phyloP scores from a whole-genome alignment of 495 filamentous ascomycete species.

The Penicillium goetzii region DNA sequence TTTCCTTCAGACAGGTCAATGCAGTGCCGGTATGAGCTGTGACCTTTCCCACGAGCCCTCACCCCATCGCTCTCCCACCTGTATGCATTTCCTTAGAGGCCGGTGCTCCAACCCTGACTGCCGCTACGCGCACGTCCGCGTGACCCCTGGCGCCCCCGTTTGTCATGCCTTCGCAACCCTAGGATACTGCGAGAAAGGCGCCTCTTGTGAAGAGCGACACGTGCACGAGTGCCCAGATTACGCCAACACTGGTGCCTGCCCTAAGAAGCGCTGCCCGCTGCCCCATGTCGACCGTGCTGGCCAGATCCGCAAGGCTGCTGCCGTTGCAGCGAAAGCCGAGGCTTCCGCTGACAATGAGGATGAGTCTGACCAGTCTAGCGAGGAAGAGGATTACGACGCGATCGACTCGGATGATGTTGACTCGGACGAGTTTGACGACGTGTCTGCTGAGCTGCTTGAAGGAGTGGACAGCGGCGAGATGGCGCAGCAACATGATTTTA shows the following conservation, averaged over 20 bases:
- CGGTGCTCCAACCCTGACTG: slow-evolving; percentile 88
- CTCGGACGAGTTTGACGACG: slow-evolving; percentile 82
- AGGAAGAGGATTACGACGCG: slow-evolving; percentile 75
- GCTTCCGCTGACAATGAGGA: slow-evolving; percentile 52
- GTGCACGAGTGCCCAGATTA: slow-evolving; percentile 92
- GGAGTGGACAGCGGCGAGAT: slow-evolving; percentile 55
- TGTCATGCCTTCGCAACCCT: slow-evolving; percentile 83
- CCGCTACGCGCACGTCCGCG: slow-evolving; percentile 85
- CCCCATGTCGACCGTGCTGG: slow-evolving; percentile 87
- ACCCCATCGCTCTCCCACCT: slow-evolving; percentile 82
- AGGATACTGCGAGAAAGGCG: slow-evolving; percentile 89
- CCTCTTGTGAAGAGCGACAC: slow-evolving; percentile 78
- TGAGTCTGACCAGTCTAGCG: slow-evolving; percentile 79
- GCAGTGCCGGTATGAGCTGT: slow-evolving; percentile 78
- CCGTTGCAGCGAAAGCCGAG: slow-evolving; percentile 42
- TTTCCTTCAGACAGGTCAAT: slow-evolving; percentile 79
- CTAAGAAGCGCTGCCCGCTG: slow-evolving; percentile 78
- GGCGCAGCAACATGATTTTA: slow-evolving; percentile 70
- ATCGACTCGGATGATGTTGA: slow-evolving; percentile 86
- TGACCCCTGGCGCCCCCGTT: slow-evolving; percentile 79
- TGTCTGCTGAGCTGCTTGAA: slow-evolving; percentile 52
- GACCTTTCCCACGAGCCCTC: slow-evolving; percentile 92
- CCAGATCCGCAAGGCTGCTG: slow-evolving; percentile 63
- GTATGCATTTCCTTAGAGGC: slow-evolving; percentile 87
- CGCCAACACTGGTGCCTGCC: slow-evolving; percentile 86